Evolutionary conservation across 1,139 yeast genomes (phyloP).

Genomic region (Magnusiomyces tetraspermus): DNA sequence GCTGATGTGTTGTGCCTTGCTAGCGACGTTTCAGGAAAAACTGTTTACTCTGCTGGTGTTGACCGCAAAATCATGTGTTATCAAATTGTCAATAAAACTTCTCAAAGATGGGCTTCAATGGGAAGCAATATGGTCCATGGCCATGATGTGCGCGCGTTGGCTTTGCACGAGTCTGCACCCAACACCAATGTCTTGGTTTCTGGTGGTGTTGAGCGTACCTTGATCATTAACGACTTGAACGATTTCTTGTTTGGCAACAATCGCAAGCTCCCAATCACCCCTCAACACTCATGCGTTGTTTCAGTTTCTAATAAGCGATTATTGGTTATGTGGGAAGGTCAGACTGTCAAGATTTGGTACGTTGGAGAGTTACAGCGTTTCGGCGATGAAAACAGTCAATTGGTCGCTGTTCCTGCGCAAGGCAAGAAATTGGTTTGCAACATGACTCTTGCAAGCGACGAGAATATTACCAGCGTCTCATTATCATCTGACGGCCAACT

Average conservation of each 20-base stretch:
- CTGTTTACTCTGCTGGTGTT: slow-evolving; percentile 82
- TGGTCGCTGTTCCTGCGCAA: slow-evolving; percentile 4
- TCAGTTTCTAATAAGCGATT: slow-evolving; percentile 43
- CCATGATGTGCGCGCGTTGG: slow-evolving; percentile 79
- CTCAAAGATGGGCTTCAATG: slow-evolving; percentile 68
- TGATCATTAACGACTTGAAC: slow-evolving; percentile 59
- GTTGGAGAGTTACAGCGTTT: slow-evolving; percentile 31
- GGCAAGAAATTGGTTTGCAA: slow-evolving; percentile 50
- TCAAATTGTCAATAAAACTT: slow-evolving; percentile 34
- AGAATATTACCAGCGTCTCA: slow-evolving; percentile 65
- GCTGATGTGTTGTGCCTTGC: slow-evolving; percentile 82
- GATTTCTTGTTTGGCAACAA: slow-evolving; percentile 69
- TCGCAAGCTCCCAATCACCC: slow-evolving; percentile 56
- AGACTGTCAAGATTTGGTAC: slow-evolving; percentile 72
- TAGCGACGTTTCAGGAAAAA: slow-evolving; percentile 51
- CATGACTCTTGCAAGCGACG: slow-evolving; percentile 63
- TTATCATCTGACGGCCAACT: slow-evolving; percentile 56
- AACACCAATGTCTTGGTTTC: slow-evolving; percentile 63
- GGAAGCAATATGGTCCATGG: slow-evolving; percentile 75
- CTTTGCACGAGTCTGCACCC: slow-evolving; percentile 50
- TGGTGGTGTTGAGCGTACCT: slow-evolving; percentile 81
- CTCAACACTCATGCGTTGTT: slow-evolving; percentile 48
- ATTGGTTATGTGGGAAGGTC: slow-evolving; percentile 74
- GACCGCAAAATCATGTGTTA: slow-evolving; percentile 82
- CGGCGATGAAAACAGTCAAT: slow-evolving; percentile 26